These are phyloP conservation scores for Mycogone perniciosa DNA, from an alignment of 2,329 filamentous ascomycete genomes.

Conservation along the genomic window DNA sequence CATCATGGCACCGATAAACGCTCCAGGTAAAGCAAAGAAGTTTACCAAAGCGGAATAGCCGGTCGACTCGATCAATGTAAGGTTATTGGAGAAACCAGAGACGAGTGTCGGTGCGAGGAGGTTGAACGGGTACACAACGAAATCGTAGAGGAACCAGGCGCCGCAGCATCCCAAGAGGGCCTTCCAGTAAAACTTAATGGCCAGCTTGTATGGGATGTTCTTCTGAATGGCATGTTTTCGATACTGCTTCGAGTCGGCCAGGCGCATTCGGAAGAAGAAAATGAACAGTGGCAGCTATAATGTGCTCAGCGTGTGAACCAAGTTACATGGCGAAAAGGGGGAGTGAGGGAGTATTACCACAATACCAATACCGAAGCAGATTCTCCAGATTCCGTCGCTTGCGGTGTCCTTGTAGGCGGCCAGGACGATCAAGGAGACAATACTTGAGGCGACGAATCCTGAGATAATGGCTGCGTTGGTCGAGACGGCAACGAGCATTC, in stretches of 20 bases:
- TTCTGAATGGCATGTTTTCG: slow-evolving; percentile 21
- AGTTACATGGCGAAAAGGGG: no score
- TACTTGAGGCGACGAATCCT: slow-evolving; percentile 33
- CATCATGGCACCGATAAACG: slow-evolving; percentile 33
- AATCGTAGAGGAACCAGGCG: slow-evolving; percentile 41
- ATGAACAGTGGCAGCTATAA: slow-evolving; percentile 31
- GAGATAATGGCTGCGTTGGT: slow-evolving; percentile 35
- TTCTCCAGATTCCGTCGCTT: slow-evolving; percentile 39
- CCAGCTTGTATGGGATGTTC: slow-evolving; percentile 20
- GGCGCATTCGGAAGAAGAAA: slow-evolving; percentile 48
- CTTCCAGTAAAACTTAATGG: slow-evolving; percentile 33
- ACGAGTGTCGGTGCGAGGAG: no score
- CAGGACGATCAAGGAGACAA: slow-evolving; percentile 40
- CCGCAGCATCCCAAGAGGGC: slow-evolving; percentile 44
- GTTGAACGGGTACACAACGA: slow-evolving; percentile 14
- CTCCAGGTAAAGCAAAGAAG: slow-evolving; percentile 18
- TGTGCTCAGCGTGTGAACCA: no score
- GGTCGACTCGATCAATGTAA: slow-evolving; percentile 16
- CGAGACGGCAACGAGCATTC: slow-evolving; percentile 31
- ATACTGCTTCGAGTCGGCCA: slow-evolving; percentile 42
- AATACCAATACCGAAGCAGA: slow-evolving; percentile 23
- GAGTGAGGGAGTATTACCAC: slow-evolving; percentile 23
- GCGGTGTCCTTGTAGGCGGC: slow-evolving; percentile 27
- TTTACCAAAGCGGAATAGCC: slow-evolving; percentile 20
- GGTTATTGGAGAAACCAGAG: slow-evolving; percentile 1